Base-by-base conservation (phyloP, 2,329 filamentous ascomycete genomes). In the Sclerotinia nivalis region DNA sequence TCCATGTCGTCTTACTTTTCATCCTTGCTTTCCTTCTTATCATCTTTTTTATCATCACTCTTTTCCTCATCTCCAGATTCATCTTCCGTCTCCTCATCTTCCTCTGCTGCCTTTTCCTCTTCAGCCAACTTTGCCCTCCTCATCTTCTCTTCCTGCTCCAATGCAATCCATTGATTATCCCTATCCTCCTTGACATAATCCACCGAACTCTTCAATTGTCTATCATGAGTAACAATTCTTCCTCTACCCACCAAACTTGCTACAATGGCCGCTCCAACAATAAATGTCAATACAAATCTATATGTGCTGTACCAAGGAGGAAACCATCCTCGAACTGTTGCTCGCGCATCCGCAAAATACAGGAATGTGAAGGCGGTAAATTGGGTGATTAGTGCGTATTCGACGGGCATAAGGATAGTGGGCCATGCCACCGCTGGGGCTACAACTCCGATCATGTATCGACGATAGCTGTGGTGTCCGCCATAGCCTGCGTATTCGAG, bases 271-370 rank as follows among this genome's bases (percentile, higher is more conserved):
- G 88, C 84, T 52, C 95, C 94, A 40, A 97, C 94, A 71, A 97
- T 86, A 79, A 94, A 95, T 2, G 95, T 97, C 75, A 97, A 85
- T 12, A 97, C 90, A 80, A 97, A 97, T 47, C 95, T 92, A 83
- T 97, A 97, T 64, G 89, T 91, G 71, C 85, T 86, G 80, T 97
- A 97, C 94, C 94, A 97, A 50, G 84, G 78, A 34, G 94, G 94
- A 3, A 91, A 89, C 90, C 92, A 96, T 74, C 93, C 94, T 54
- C 84, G 84, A 66, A 86, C 85, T 12, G 90, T 86, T 20, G 93
- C 93, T 40, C 89, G 86, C 10, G 91, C 85, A 78, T 97, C 94
- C 71, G 89, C 89, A 79, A 95, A 95, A 84, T 97, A 97, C 71
- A 97, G 86, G 75, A 89, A 89, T 69, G 89, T 91, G 80, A 97